These are phyloP conservation scores for Alternaria rosae DNA, from an alignment of 2,329 filamentous ascomycete genomes.

Conservation along the genomic window DNA sequence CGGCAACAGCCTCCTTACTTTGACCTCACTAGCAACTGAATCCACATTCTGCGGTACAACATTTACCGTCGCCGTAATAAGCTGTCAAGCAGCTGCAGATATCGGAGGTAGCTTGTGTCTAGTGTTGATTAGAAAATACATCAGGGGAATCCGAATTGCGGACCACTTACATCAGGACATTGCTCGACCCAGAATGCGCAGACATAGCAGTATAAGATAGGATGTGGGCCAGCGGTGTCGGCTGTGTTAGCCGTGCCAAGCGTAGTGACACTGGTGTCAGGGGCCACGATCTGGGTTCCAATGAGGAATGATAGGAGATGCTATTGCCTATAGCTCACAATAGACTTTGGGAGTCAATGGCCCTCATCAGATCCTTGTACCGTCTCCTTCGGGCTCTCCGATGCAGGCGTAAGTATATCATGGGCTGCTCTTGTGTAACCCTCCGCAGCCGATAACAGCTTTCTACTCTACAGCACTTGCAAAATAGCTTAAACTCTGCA, in stretches of 20 bases:
- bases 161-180: background rate
- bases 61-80: background rate
- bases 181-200: background rate
- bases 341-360: accelerated
- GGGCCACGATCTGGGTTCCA: accelerated
- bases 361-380: background rate
- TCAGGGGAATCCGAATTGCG: background rate
- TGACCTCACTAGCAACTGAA: background rate
- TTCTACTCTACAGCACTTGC: too few relatives aligned
- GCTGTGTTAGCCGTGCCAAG: too few relatives aligned
- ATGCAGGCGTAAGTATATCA: background rate
- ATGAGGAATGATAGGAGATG: accelerated
- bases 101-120: background rate
- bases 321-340: background rate
- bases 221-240: background rate
- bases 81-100: background rate
- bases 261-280: too few relatives aligned
- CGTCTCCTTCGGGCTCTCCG: background rate
- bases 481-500: background rate
- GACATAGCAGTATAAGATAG: background rate
- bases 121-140: background rate
- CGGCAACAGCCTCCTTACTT: background rate
- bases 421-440: background rate
- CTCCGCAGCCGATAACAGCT: too few relatives aligned
- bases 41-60: background rate